These are phyloP conservation scores for Penicillium thymicola DNA, from an alignment of 2,329 filamentous ascomycete species.

Conservation along the genomic window DNA sequence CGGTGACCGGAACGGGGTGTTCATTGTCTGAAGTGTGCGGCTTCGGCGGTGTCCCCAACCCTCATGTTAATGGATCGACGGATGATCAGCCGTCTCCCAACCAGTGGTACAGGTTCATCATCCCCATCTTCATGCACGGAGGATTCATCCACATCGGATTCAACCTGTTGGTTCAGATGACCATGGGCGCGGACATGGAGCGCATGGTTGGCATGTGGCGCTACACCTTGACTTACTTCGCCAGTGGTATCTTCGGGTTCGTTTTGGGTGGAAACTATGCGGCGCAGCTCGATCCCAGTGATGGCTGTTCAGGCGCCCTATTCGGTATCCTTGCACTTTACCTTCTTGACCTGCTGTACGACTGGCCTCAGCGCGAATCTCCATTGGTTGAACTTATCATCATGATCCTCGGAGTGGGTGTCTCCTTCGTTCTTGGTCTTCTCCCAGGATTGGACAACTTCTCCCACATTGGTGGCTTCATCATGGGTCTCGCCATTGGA, in stretches of 20 bases:
- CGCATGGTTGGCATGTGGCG: constrained; percentile 81
- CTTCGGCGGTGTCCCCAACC: constrained; percentile 71
- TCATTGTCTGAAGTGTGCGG: constrained; percentile 78
- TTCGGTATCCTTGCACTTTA: constrained; percentile 90
- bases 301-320: constrained; percentile 82
- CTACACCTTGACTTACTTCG: constrained; percentile 86
- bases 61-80: constrained; percentile 48
- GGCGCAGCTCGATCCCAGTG: constrained; percentile 73
- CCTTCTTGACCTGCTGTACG: constrained; percentile 87
- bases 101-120: constrained; percentile 96
- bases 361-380: constrained; percentile 74
- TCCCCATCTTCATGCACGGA: constrained; percentile 92
- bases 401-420: constrained; percentile 77
- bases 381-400: constrained; percentile 85
- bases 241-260: constrained; percentile 90
- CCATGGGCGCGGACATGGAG: constrained; percentile 89
- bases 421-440: constrained; percentile 88
- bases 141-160: constrained; percentile 93
- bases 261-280: constrained; percentile 94
- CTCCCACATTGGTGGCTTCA: constrained; percentile 90
- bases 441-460: constrained; percentile 96
- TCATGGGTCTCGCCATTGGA: constrained; percentile 85
- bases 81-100: constrained; percentile 67
- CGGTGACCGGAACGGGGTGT: constrained; percentile 52
- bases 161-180: constrained; percentile 89